Conservation (phyloP, 2,329 filamentous ascomycete genomes). For the Pseudogymnoascus sp. region DNA sequence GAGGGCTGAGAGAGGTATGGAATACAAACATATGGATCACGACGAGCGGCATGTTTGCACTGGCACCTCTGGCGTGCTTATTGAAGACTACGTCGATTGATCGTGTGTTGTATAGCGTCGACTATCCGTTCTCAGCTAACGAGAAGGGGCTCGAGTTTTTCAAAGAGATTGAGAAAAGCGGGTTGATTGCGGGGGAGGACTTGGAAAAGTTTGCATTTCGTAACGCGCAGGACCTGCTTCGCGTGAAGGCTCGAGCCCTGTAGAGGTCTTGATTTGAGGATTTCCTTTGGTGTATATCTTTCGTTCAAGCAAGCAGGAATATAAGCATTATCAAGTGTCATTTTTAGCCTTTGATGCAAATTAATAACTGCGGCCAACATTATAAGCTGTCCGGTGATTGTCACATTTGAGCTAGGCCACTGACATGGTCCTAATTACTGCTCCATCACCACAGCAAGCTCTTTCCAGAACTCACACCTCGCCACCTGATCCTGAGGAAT, state of each 20-base stretch:
- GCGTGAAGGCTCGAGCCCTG: slow-evolving; percentile 23
- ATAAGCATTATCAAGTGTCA: background rate
- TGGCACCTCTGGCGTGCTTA: slow-evolving; percentile 40
- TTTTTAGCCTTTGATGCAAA: background rate
- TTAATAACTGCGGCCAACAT: background rate
- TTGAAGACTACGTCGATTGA: slow-evolving; percentile 41
- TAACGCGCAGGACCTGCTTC: slow-evolving; percentile 44
- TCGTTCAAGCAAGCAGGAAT: background rate
- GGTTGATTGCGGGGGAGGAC: slow-evolving; percentile 41
- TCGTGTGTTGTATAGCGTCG: slow-evolving; percentile 47
- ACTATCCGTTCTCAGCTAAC: slow-evolving; percentile 48
- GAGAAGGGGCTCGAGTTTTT: slow-evolving; percentile 42
- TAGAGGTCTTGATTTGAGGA: background rate
- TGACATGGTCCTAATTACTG: slow-evolving; percentile 10
- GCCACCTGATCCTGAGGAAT: slow-evolving; percentile 20
- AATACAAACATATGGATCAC: slow-evolving; percentile 51
- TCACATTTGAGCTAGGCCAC: no score
- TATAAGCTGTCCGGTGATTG: background rate
- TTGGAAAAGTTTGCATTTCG: slow-evolving; percentile 41
- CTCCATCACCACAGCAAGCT: slow-evolving; percentile 18
- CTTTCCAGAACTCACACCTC: slow-evolving; percentile 27
- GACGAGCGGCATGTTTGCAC: slow-evolving; percentile 45
- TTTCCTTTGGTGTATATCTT: background rate
- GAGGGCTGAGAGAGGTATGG: slow-evolving; percentile 43
- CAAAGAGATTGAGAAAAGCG: slow-evolving; percentile 40